Evolutionary conservation across 169 alveolate genomes (phyloP).

Genomic region (Plasmodium vinckei): DNA sequence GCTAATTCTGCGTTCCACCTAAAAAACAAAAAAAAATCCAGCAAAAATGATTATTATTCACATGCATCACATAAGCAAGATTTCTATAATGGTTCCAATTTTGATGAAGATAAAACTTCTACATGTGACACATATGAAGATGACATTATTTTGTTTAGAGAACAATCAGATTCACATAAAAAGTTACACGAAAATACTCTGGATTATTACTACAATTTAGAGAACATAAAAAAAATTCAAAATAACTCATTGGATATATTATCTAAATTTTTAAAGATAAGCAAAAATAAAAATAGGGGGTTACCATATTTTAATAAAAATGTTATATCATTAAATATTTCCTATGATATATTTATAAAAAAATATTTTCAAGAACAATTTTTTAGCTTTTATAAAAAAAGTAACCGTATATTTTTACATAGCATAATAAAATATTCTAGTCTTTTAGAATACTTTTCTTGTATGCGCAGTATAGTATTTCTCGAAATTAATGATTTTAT

Average conservation of each 20-base stretch:
- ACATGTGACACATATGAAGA: background rate
- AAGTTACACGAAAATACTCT: constrained; percentile 71
- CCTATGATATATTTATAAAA: constrained; percentile 65
- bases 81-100: background rate
- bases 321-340: constrained; percentile 53
- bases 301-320: constrained; percentile 64
- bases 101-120: background rate
- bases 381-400: constrained; percentile 30
- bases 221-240: constrained; percentile 18
- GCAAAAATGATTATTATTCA: background rate
- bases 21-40: background rate
- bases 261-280: constrained; percentile 28
- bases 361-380: constrained; percentile 67
- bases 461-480: constrained; percentile 75
- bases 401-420: constrained; percentile 67
- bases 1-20: background rate
- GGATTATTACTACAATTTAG: constrained; percentile 61
- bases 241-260: constrained; percentile 44
- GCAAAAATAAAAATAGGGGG: constrained; percentile 12
- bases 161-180: background rate
- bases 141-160: background rate
- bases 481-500: constrained; percentile 73
- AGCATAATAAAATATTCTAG: constrained; percentile 72
- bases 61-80: background rate
- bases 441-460: constrained; percentile 58